These are phyloP conservation scores for Calonectria honghensis DNA, from an alignment of 2,329 filamentous ascomycete species.

Conservation along the genomic window DNA sequence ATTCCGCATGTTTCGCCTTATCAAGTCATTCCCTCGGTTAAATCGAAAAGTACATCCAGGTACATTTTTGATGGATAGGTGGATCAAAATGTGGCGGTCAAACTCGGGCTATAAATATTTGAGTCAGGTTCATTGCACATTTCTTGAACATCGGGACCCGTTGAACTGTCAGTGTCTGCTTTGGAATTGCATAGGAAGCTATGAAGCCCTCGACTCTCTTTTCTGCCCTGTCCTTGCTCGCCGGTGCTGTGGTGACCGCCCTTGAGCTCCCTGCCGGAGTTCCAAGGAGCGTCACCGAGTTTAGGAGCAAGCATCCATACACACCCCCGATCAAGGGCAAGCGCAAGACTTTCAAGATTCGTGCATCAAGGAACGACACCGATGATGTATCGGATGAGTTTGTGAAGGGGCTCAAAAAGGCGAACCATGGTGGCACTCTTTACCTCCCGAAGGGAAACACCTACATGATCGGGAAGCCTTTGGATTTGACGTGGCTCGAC, in stretches of 20 bases:
- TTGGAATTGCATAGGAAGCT: not conserved
- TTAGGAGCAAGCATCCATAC: constrained; percentile 50
- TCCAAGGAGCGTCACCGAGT: constrained; percentile 51
- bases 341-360: constrained; percentile 48
- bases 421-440: constrained; percentile 50
- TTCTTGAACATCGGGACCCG: not conserved
- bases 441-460: constrained; percentile 50
- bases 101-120: not conserved
- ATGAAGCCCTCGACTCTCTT: constrained; percentile 52
- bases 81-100: constrained; percentile 7
- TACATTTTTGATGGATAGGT: not conserved
- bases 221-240: constrained; percentile 45
- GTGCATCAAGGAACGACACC: constrained; percentile 45
- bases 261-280: constrained; percentile 52
- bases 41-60: not conserved
- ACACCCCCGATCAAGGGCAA: constrained; percentile 37
- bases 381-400: constrained; percentile 52
- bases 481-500: constrained; percentile 51
- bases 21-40: constrained; percentile 8
- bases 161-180: no score
- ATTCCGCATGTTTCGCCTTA: constrained; percentile 11
- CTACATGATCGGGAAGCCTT: constrained; percentile 51
- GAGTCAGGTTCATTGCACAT: not conserved
- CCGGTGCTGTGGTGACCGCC: constrained; percentile 44
- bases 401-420: constrained; percentile 49